Evolutionary conservation across 176 grass and related monocot species (phyloP).

Genomic region (Saccharum spontaneum): DNA sequence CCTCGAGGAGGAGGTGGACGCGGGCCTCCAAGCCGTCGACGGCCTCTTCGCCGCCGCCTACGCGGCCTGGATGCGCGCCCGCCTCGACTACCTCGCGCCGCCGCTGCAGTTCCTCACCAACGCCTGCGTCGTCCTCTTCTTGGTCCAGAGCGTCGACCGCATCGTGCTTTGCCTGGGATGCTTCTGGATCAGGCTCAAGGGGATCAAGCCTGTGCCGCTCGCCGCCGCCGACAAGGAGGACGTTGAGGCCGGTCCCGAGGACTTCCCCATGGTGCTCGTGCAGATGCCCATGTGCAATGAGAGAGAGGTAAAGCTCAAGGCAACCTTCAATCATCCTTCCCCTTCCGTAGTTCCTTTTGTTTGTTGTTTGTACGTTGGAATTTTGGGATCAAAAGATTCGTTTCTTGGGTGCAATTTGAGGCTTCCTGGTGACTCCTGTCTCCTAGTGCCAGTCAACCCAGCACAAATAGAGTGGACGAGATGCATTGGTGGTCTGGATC

Average conservation of each 20-base stretch:
- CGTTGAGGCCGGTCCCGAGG: constrained; percentile 42
- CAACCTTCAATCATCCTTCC: not conserved
- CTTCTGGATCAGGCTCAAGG: constrained; percentile 82
- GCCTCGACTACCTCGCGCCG: constrained; percentile 66
- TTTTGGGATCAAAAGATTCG: constrained; percentile 23
- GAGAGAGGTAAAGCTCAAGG: constrained; percentile 64
- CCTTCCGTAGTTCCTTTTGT: not conserved
- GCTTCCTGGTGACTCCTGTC: not conserved
- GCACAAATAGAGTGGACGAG: not conserved
- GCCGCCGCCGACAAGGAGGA: constrained; percentile 42
- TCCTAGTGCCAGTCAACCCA: constrained; percentile 9
- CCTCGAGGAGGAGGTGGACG: constrained; percentile 21
- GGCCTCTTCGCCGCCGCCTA: constrained; percentile 56
- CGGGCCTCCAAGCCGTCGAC: constrained; percentile 42
- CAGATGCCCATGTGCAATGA: constrained; percentile 99
- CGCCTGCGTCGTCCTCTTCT: constrained; percentile 75
- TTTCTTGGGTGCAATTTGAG: constrained; percentile 3
- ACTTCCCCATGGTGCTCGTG: constrained; percentile 83
- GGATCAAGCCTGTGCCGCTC: constrained; percentile 54
- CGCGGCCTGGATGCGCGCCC: constrained; percentile 58
- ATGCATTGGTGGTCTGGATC: constrained; percentile 36
- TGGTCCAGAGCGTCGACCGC: constrained; percentile 80
- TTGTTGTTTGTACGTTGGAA: not conserved
- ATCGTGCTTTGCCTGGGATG: constrained; percentile 78
- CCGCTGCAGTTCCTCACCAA: constrained; percentile 73